These are phyloP conservation scores for Nannizziopsis arthrosporioides DNA, from an alignment of 2,329 filamentous ascomycete species.

Conservation along the genomic window DNA sequence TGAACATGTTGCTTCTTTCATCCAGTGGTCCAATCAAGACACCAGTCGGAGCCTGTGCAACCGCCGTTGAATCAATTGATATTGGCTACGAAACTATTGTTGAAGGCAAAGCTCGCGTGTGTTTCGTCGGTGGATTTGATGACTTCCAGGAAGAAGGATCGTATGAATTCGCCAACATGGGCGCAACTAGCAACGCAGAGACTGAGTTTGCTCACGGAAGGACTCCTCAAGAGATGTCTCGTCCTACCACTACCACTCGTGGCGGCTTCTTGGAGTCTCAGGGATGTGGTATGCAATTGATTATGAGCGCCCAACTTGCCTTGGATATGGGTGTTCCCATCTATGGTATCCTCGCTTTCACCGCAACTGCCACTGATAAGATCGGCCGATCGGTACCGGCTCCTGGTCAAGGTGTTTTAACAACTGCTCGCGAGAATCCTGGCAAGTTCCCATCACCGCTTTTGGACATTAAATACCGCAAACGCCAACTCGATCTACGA, in stretches of 20 bases:
- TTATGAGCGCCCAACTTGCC: slow-evolving; percentile 94
- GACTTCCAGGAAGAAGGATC: slow-evolving; percentile 99
- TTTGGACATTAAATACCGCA: slow-evolving; percentile 94
- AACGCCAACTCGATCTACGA: slow-evolving; percentile 84
- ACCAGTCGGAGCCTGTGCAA: slow-evolving; percentile 92
- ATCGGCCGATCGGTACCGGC: slow-evolving; percentile 95
- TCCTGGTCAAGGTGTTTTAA: slow-evolving; percentile 91
- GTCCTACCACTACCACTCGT: slow-evolving; percentile 89
- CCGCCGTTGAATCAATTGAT: slow-evolving; percentile 91
- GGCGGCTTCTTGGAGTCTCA: slow-evolving; percentile 99
- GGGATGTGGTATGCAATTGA: slow-evolving; percentile 93
- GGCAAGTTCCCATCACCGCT: slow-evolving; percentile 91
- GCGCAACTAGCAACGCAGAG: slow-evolving; percentile 94
- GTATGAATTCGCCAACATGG: slow-evolving; percentile 99
- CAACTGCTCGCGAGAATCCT: slow-evolving; percentile 78
- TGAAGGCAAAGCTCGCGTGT: slow-evolving; percentile 93
- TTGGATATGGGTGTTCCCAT: slow-evolving; percentile 98
- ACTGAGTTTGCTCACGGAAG: slow-evolving; percentile 93
- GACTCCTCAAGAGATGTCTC: slow-evolving; percentile 94
- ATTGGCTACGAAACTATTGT: slow-evolving; percentile 98
- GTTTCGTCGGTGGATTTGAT: slow-evolving; percentile 96
- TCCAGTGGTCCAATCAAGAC: slow-evolving; percentile 98
- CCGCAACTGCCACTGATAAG: slow-evolving; percentile 95
- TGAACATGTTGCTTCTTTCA: slow-evolving; percentile 96
- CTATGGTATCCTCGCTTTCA: slow-evolving; percentile 85